Percentiles rank a stretch among this genome's conserved stretches.
These are phyloP conservation scores for Linum tenue DNA, from an alignment of 345 rosid species.

Conservation along the genomic window DNA sequence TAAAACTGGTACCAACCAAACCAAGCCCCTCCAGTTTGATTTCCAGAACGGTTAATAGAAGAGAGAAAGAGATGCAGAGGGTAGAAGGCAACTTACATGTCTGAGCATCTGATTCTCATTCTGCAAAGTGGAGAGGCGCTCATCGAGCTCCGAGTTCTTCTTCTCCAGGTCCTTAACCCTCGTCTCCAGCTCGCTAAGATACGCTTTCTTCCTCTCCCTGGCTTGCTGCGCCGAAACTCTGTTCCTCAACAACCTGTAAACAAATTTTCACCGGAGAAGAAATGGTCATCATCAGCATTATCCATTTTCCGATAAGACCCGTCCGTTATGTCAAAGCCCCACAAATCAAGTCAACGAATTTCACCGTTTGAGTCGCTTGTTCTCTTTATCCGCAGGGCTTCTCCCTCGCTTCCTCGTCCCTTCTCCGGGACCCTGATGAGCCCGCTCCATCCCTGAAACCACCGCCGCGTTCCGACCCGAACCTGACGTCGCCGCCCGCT, in stretches of 20 bases:
- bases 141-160: constrained; percentile 88
- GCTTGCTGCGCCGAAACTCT: constrained; percentile 99
- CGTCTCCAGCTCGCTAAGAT: constrained; percentile 5
- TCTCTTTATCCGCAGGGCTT: constrained; percentile 87
- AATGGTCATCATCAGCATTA: background rate
- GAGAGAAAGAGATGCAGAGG: no score
- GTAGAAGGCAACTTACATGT: no score
- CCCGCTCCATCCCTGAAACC: constrained; percentile 27
- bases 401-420: constrained; percentile 61
- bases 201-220: constrained; percentile 93
- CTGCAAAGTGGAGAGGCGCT: constrained; percentile 78
- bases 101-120: constrained; percentile 16
- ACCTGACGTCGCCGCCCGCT: constrained; percentile 36
- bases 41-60: no score
- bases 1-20: no score
- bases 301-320: no score
- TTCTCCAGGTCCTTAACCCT: constrained; percentile 18
- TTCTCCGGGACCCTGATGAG: constrained; percentile 38
- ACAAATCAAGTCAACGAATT: background rate
- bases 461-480: constrained; percentile 38
- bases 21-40: no score
- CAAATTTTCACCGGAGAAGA: background rate
- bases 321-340: constrained; percentile 8
- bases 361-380: constrained; percentile 80
- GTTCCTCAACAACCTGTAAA: constrained; percentile 81